Percentiles rank a stretch among this genome's conserved stretches.
Conservation (phyloP, 116 monocot species). For the Papilionanthe hybrid region DNA sequence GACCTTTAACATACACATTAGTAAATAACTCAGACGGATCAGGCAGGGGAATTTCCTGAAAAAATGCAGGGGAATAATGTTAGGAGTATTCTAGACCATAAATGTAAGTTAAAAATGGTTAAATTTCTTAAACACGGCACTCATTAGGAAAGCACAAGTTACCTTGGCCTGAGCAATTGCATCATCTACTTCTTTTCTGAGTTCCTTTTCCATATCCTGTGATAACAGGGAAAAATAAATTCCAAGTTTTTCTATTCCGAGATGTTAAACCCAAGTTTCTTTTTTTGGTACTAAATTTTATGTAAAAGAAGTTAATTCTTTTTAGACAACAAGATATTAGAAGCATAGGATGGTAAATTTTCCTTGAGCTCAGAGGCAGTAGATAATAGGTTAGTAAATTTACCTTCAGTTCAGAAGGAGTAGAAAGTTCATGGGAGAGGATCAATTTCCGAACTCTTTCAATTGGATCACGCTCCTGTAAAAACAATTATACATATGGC, state of each 20-base stretch:
- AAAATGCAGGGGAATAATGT: background rate
- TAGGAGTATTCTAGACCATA: background rate
- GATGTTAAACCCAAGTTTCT: background rate
- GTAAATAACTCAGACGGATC: slow-evolving; percentile 87
- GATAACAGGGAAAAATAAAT: background rate
- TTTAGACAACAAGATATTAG: background rate
- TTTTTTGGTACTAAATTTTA: background rate
- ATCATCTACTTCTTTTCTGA: slow-evolving; percentile 87
- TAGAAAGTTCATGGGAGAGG: slow-evolving; percentile 63
- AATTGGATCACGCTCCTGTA: slow-evolving; percentile 96
- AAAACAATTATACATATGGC: background rate
- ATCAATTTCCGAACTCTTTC: slow-evolving; percentile 90
- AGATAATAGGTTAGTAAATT: background rate
- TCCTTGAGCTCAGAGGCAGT: slow-evolving; percentile 80
- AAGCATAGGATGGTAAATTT: background rate
- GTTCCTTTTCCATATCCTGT: slow-evolving; percentile 91
- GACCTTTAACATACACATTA: slow-evolving; percentile 67
- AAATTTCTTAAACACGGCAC: background rate
- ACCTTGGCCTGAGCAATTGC: slow-evolving; percentile 98
- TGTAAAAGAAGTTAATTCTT: background rate
- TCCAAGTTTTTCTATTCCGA: background rate
- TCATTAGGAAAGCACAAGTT: background rate
- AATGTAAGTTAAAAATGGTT: background rate
- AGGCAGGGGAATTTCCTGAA: slow-evolving; percentile 84
- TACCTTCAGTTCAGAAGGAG: slow-evolving; percentile 83